Base-by-base conservation (phyloP, 495 filamentous ascomycete species). In the Penicillium arizonense region DNA sequence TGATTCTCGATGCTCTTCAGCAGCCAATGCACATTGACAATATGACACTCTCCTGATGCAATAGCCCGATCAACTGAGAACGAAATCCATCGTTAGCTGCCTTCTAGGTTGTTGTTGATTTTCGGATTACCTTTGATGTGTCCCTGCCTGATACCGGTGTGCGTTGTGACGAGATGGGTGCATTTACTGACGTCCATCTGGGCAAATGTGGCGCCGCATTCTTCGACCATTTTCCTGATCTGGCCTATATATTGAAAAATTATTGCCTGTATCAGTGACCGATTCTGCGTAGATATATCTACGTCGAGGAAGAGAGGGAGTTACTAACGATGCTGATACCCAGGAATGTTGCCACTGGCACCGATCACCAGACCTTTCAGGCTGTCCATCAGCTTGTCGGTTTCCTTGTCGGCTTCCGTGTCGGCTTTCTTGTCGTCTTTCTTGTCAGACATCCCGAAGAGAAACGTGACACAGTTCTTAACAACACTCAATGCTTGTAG, bases 341-440 rank as follows among this genome's bases (percentile, higher is more conserved):
- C 73, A 5, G 77, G 73, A 35, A 88, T 82, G 0, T 73, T 75
- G 11, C 86, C 86, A 53, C 80, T 82, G 8, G 85, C 67, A 18
- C 75, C 77, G 33, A 89, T 73, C 32, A 65, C 69, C 38, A 78
- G 71, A 5, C 69, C 74, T 9, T 72, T 62, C 12, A 83, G 62
- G 20, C 50, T 40, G 35, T 28, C 53, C 9, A 50, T 38, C 39
- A 58, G 53, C 61, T 70, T 69, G 39, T 36, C 44, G 21, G 34
- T 13, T 1, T 7, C 21, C 6, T 35, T 30, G 7, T 36, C 13
- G 20, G 45, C 28, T 9, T n/a, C n/a, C n/a, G n/a, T 69, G 39
- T 36, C 44, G 21, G 34, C 9, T 1, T 7, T 14, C 6, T 35
- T 30, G 7, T 36, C 13, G 20, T 38, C 28, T 9, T 9, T 9